A percentile compares a stretch with the other conserved stretches of the same genome.
phyloP scores from a whole-genome alignment of 139 green algal species.

The Astrephomene gubernaculifera region DNA sequence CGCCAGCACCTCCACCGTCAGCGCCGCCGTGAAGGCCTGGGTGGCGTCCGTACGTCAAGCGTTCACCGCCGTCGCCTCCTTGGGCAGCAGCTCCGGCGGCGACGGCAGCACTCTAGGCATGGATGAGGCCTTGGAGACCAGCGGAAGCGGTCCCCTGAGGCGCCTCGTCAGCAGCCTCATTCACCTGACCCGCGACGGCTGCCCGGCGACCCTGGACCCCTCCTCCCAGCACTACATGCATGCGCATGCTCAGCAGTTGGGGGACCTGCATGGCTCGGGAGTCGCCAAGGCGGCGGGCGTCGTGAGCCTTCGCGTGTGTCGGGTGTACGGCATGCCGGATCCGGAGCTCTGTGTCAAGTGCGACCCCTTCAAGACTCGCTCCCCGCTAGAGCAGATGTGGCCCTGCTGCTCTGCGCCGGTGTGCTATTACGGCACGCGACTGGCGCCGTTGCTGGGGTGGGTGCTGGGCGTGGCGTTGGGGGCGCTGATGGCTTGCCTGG shows the following conservation, averaged over 20 bases:
- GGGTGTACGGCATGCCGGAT: background rate
- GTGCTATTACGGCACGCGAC: constrained; percentile 5
- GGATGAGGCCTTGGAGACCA: too few relatives aligned
- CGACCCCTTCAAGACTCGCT: constrained; percentile 18
- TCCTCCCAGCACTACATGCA: too few relatives aligned
- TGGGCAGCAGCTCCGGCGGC: background rate
- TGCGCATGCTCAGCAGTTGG: too few relatives aligned
- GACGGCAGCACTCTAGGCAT: too few relatives aligned
- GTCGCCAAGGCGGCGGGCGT: too few relatives aligned
- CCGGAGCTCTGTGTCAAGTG: constrained; percentile 41
- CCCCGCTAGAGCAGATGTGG: background rate
- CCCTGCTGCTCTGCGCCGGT: constrained; percentile 8
- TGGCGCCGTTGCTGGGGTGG: constrained; percentile 34
- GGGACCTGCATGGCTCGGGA: too few relatives aligned
- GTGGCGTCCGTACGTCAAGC: background rate
- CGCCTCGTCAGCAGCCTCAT: too few relatives aligned
- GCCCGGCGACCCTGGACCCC: too few relatives aligned
- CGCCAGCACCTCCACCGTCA: background rate
- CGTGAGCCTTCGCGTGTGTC: constrained; percentile 14
- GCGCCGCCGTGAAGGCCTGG: too few relatives aligned
- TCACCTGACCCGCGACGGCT: too few relatives aligned
- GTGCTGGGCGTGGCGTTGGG: background rate
- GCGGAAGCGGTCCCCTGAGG: too few relatives aligned
- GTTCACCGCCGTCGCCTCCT: background rate
- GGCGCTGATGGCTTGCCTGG: background rate